Evolutionary conservation across 306 rosid species (phyloP).

Genomic region (peach (Prunus persica)): DNA sequence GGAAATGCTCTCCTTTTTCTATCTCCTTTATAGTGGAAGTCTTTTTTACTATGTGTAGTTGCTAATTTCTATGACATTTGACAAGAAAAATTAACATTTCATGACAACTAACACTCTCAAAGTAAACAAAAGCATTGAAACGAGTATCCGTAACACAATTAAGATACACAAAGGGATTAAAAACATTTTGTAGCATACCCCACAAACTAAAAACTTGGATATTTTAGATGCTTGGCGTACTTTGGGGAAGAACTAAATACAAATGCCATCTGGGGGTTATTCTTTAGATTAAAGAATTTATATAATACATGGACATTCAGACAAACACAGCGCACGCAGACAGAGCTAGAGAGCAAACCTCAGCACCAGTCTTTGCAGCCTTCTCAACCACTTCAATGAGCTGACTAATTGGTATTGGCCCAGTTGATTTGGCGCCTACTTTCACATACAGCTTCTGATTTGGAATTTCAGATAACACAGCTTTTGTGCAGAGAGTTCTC

Average conservation of each 20-base stretch:
- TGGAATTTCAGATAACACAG: constrained; percentile 52
- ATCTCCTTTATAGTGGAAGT: neutral
- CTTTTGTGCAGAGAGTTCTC: constrained; percentile 29
- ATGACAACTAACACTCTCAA: neutral
- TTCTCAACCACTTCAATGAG: constrained; percentile 73
- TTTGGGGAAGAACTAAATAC: neutral
- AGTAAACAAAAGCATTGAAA: neutral
- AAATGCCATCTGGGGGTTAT: neutral
- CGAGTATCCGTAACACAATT: neutral
- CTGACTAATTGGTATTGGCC: constrained; percentile 54
- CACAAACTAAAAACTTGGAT: neutral
- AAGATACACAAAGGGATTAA: neutral
- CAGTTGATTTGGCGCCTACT: constrained; percentile 65
- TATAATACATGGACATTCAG: constrained; percentile 2
- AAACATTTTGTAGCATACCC: neutral
- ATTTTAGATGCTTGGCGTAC: neutral
- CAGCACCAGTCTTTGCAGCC: constrained; percentile 93
- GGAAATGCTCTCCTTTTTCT: neutral
- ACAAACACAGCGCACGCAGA: neutral
- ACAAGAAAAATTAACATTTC: neutral
- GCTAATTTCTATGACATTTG: neutral
- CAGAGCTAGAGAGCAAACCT: constrained; percentile 43
- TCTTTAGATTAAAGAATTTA: neutral
- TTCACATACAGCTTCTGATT: constrained; percentile 35
- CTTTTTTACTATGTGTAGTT: neutral